Evolutionary conservation across 176 grass and related monocot species (phyloP), one percentile per base, ranked within the genome.

Genomic region (Phoenix dactylifera): DNA sequence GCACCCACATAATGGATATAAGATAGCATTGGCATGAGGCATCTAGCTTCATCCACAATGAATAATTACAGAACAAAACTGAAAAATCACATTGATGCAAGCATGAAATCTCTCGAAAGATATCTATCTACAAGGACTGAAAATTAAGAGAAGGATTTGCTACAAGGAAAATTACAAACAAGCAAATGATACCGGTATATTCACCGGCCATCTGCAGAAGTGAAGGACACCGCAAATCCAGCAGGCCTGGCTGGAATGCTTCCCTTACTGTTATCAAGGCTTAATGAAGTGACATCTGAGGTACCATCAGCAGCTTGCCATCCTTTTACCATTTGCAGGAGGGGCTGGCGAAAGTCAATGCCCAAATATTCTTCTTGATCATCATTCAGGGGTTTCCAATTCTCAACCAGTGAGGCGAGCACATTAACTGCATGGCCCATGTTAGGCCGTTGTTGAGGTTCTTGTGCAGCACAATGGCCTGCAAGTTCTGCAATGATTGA

Each of bases 201-300:
- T 96, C 84, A 96, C 84, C 92, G 77, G 59, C 87, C 92, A 50
- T 96, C 92, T 0, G 93, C 78, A 10, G 93, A 98, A 57, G 87
- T 92, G 81, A 98, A 98, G 1, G 93, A 91, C 24, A 88, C 93
- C 0, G 87, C 93, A 9, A 98, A 92, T 52, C 93, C 93, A 0
- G 78, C 81, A 1, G 93, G 93, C 60, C 93, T 77, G 12, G 83
- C 81, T 3, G 93, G 93, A 60, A 98, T 98, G 87, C 93, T 98
- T 51, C 78, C 93, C 53, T 98, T 98, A 63, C 93, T 98, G 65
- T 98, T 84, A 23, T 86, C 72, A 16, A 97, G 81, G 74, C 84
- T 88, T 24, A 84, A 50, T 14, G 65, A 85, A 70, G 87, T 91
- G 4, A 74, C 70, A 35, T 77, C 82, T 0, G 35, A 12, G 35